Conservation (phyloP, 2,329 filamentous ascomycete genomes). For the Cordyceps tenuipes region DNA sequence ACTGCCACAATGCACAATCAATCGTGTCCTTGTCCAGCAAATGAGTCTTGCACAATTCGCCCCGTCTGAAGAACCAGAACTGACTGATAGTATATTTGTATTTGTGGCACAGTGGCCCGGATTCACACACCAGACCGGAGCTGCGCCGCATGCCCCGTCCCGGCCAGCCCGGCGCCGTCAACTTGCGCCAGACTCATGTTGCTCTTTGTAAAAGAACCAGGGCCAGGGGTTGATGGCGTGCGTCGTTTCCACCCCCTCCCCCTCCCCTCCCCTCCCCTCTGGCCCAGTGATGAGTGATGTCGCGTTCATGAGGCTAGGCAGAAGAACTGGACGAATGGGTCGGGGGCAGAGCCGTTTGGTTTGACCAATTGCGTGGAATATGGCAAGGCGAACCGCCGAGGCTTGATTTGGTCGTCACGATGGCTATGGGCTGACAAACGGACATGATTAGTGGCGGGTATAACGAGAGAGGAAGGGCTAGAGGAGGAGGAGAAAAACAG, state of each 20-base stretch:
- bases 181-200: not conserved
- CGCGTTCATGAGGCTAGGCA: not conserved
- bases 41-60: not conserved
- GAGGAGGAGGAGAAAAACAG: not conserved
- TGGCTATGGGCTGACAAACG: not conserved
- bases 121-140: not conserved
- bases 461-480: not conserved
- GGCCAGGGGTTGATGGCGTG: not conserved
- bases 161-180: not conserved
- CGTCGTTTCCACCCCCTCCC: not conserved
- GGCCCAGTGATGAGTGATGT: not conserved
- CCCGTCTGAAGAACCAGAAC: not conserved
- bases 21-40: not conserved
- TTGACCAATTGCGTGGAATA: slow-evolving; percentile 3
- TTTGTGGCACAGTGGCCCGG: not conserved
- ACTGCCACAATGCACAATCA: too few relatives aligned
- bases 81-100: too few relatives aligned
- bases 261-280: not conserved
- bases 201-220: not conserved
- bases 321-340: not conserved
- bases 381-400: slow-evolving; percentile 7
- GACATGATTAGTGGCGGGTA: not conserved
- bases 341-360: slow-evolving; percentile 1
- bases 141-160: slow-evolving; percentile 1
- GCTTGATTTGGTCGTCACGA: not conserved